Base-by-base conservation (phyloP, 148 eudicot species). In the Amaranthus cruentus region DNA sequence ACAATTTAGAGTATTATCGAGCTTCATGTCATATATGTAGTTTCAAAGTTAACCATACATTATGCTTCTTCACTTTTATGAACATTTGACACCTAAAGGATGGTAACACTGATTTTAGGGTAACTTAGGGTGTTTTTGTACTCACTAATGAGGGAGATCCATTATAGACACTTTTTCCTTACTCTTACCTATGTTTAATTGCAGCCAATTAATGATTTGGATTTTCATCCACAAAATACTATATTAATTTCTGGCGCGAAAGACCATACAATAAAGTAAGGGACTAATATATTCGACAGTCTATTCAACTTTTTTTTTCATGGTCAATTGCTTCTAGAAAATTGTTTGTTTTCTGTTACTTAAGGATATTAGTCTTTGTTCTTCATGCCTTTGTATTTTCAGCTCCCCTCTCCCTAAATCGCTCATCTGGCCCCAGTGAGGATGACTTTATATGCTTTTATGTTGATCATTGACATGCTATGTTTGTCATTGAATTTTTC, bases 181-280 rank as follows among this genome's bases (percentile, higher is more conserved):
- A 68, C 75, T 46, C 69, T 52, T 70, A 21, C 60, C 18, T 54
- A 46, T 66, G 75, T 49, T 38, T 65, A 81, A 82, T 70, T 70
- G 67, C 95, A 92, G 97, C 95, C 97, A 70, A 74, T 92, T 77
- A 92, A 88, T 81, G 97, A 92, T 81, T 62, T 92, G 84, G 97
- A 92, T 84, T 92, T 92, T 73, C 97, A 92, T 84, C 95, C 97
- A 61, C 92, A 81, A 51, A 92, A 80, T 80, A 75, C 87, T n/a
- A 77, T 89, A 57, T 83, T 92, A 63, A 83, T 89, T 69, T 87
- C 95, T 49, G 95, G 95, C 69, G 88, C 95, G 80, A 92, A 92
- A 84, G 97, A 92, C 77, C 89, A 87, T 71, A 87, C 92, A 64
- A 92, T 92, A 81, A 88, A 90, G 97, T 92, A 87, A 67, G 86